Evolutionary conservation across 2,329 filamentous ascomycete species (phyloP).

Genomic region (Claviceps maximensis): DNA sequence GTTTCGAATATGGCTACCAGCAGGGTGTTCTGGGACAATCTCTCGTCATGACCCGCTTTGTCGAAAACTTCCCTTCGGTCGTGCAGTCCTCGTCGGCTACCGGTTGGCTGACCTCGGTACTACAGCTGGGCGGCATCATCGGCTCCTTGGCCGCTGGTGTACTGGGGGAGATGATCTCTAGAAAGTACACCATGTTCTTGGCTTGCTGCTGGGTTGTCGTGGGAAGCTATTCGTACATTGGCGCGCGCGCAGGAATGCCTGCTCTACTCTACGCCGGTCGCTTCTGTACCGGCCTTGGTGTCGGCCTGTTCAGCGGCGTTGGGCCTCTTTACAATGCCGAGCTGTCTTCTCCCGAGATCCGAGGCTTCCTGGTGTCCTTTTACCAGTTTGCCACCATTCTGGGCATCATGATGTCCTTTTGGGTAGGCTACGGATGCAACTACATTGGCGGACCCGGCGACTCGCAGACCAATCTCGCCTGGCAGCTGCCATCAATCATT

Average conservation of each 20-base stretch:
- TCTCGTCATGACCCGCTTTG: slow-evolving; percentile 37
- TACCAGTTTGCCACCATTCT: slow-evolving; percentile 49
- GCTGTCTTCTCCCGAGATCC: slow-evolving; percentile 48
- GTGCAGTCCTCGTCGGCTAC: slow-evolving; percentile 31
- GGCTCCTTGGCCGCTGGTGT: slow-evolving; percentile 34
- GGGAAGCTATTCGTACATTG: slow-evolving; percentile 31
- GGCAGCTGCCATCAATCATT: slow-evolving; percentile 32
- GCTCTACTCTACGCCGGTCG: slow-evolving; percentile 32
- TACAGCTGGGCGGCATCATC: slow-evolving; percentile 36
- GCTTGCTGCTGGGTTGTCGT: slow-evolving; percentile 22
- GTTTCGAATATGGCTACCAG: slow-evolving; percentile 40
- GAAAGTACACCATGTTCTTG: slow-evolving; percentile 4
- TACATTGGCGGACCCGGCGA: slow-evolving; percentile 34
- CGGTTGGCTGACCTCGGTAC: slow-evolving; percentile 38
- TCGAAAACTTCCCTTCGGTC: slow-evolving; percentile 33
- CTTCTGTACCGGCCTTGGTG: slow-evolving; percentile 35
- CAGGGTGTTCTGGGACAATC: slow-evolving; percentile 41
- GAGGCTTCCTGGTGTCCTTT: slow-evolving; percentile 47
- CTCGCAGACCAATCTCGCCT: slow-evolving; percentile 26
- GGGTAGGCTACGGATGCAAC: slow-evolving; percentile 31
- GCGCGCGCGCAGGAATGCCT: slow-evolving; percentile 25
- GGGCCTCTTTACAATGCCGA: slow-evolving; percentile 37
- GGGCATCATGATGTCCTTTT: slow-evolving; percentile 39
- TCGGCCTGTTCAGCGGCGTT: slow-evolving; percentile 33
- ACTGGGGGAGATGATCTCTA: slow-evolving; percentile 17